A percentile compares a stretch with the other conserved stretches of the same genome.
Conservation (phyloP, 2,329 filamentous ascomycete genomes). For the Tolypocladium endophyticum region DNA sequence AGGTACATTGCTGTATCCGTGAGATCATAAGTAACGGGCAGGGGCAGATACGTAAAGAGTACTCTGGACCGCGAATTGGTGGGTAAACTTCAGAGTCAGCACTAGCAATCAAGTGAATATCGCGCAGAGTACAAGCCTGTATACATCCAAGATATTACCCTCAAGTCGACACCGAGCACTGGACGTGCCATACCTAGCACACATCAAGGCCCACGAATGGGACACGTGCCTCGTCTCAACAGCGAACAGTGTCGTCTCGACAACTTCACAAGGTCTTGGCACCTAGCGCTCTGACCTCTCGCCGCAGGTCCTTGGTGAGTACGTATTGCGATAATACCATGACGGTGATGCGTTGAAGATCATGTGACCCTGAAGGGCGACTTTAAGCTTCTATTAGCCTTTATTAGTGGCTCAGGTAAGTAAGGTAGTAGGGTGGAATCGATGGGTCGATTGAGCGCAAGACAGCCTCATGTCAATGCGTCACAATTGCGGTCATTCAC, state of each 20-base stretch:
- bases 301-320: neutral
- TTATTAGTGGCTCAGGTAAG: neutral
- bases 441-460: neutral
- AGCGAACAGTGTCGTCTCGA: neutral
- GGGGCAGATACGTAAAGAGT: neutral
- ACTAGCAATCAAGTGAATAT: too few species aligned
- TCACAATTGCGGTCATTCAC: neutral
- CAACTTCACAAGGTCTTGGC: neutral
- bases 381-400: conserved; percentile 8
- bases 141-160: neutral
- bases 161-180: too few species aligned
- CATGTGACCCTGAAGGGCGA: conserved; percentile 4
- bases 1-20: too few species aligned
- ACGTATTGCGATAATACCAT: neutral
- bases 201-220: too few species aligned
- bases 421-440: neutral
- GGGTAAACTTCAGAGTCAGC: too few species aligned
- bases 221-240: neutral
- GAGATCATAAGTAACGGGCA: neutral
- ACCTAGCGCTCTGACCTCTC: neutral
- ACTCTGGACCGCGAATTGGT: too few species aligned
- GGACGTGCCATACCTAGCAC: too few species aligned
- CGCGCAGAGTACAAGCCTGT: neutral
- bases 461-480: neutral
- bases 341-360: neutral